Evolutionary conservation across 2,329 filamentous ascomycete species (phyloP).

Genomic region (Aspergillus sp.): DNA sequence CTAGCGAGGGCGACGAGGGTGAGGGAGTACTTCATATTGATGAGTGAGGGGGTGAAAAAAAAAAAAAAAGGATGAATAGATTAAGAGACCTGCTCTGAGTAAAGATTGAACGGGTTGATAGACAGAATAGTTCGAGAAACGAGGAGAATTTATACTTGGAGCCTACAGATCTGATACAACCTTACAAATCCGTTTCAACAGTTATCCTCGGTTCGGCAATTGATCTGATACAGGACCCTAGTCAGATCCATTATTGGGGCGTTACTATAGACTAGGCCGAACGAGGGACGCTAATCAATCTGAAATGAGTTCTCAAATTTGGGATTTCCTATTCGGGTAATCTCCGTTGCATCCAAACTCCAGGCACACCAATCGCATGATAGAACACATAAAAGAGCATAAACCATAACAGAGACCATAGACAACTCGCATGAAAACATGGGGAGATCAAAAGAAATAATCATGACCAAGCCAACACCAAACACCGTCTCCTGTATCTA

Average conservation of each 20-base stretch:
- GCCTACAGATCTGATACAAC: no score
- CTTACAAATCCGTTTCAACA: neutral
- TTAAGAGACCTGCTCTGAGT: neutral
- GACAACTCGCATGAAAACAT: no score
- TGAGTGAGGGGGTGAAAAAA: neutral
- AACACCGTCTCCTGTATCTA: no score
- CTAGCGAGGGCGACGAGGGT: neutral
- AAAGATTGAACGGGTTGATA: neutral
- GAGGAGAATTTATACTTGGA: neutral
- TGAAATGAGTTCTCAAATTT: neutral
- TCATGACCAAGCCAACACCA: no score
- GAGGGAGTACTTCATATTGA: neutral
- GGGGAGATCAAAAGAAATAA: no score
- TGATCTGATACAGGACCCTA: neutral
- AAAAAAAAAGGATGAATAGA: neutral
- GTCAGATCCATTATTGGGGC: neutral
- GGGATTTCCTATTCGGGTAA: neutral
- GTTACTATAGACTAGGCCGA: no score
- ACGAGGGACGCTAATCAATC: neutral
- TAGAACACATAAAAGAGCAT: no score
- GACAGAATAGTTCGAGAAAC: neutral
- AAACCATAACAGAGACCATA: no score
- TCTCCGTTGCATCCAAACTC: neutral
- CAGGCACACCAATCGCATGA: no score
- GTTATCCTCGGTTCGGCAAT: neutral